Conservation (phyloP, 2,329 filamentous ascomycete species). For the Albifimbria verrucaria region DNA sequence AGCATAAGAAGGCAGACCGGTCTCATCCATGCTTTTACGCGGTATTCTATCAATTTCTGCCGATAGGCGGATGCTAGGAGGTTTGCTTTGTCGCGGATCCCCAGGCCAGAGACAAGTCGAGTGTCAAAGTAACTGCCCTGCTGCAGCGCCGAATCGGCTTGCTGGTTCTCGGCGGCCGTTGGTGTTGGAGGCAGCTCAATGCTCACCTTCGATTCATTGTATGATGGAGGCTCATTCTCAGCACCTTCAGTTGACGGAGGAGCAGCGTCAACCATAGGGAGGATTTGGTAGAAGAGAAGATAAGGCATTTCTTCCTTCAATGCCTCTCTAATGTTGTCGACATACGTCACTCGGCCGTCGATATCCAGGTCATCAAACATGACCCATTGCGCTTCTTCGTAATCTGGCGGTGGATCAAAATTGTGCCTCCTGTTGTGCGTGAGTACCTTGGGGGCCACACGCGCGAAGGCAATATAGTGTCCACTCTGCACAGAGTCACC, state of each 20-base stretch:
- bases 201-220: slow-evolving; percentile 48
- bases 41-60: slow-evolving; percentile 47
- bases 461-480: slow-evolving; percentile 84
- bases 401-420: slow-evolving; percentile 58
- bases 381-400: slow-evolving; percentile 77
- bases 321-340: slow-evolving; percentile 74
- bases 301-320: slow-evolving; percentile 89
- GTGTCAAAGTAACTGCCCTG: slow-evolving; percentile 25
- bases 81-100: slow-evolving; percentile 27
- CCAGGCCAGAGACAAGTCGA: slow-evolving; percentile 16
- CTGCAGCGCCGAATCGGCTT: slow-evolving; percentile 10
- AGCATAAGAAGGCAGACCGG: slow-evolving; percentile 34
- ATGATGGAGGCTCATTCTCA: slow-evolving; percentile 55
- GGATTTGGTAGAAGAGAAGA: slow-evolving; percentile 90
- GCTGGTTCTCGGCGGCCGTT: slow-evolving; percentile 11
- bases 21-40: slow-evolving; percentile 45
- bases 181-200: slow-evolving; percentile 29
- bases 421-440: slow-evolving; percentile 56
- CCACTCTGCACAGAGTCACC: slow-evolving; percentile 83
- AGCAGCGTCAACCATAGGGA: slow-evolving; percentile 74
- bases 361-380: slow-evolving; percentile 83
- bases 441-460: slow-evolving; percentile 64
- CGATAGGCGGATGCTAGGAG: slow-evolving; percentile 53
- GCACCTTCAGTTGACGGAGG: slow-evolving; percentile 44
- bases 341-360: slow-evolving; percentile 65